Evolutionary conservation across 768 basidiomycete species (phyloP), one percentile per base, ranked within the genome.

Genomic region (Amanita pallidorosea): DNA sequence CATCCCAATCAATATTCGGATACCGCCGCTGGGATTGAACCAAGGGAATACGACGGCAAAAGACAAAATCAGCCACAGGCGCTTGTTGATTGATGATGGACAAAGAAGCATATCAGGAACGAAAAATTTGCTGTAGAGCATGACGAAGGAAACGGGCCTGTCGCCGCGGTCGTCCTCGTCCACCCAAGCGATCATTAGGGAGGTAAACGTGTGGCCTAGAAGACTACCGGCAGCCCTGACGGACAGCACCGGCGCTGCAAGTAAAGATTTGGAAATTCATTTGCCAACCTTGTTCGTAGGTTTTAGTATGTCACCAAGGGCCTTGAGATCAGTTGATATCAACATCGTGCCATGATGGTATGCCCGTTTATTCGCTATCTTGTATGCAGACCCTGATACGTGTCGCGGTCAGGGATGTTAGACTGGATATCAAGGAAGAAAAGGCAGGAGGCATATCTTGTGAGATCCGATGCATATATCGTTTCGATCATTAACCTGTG

Each of bases 281-380:
- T 13, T 27, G 45, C 71, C 49, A 53, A 87, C 89, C 69, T 87
- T 85, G 49, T 76, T 68, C 0, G 75, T 71, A 11, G 65, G 56
- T 17, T 71, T 78, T 45, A 98, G 70, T 8, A 91, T 66, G 54
- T 85, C 78, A 0, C 88, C 85, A 7, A 99, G 69, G 5, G 77
- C 73, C 31, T 76, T 70, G 25, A 97, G 74, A 42, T 74, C 68
- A 3, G 92, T 91, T 7, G 88, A 84, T 18, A 98, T 86, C 23
- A 99, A 78, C 96, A 99, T 99, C 13, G 96, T 99, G 0, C 96
- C 96, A 58, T 99, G 96, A 58, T 98, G 95, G 67, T 97, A 98
- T 6, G 93, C 92, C 25, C 96, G 75, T 47, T 81, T 80, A 57
- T 81, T 87, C 40, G 86, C 84, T 50, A 99, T 88, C 68, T 96